Evolutionary conservation across 2,329 filamentous ascomycete species (phyloP).

Genomic region (Taxawa tesnikishii): DNA sequence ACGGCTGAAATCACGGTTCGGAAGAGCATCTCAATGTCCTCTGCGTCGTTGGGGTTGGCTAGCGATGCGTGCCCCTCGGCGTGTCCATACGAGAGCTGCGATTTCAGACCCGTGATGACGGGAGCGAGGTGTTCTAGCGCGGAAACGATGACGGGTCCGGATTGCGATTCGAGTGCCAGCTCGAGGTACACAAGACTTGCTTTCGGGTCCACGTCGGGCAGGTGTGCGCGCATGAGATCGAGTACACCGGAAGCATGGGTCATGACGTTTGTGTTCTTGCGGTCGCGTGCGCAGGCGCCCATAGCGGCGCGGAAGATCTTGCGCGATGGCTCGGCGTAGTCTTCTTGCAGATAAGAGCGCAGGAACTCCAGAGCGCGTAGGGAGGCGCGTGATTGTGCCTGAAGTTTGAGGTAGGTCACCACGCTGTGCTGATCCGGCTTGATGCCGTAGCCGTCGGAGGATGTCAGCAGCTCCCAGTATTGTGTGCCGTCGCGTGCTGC

Average conservation of each 20-base stretch:
- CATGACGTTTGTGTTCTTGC: constrained; percentile 59
- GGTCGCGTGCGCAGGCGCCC: constrained; percentile 61
- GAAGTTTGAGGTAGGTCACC: constrained; percentile 52
- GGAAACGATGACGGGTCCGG: constrained; percentile 14
- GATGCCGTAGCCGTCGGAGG: constrained; percentile 40
- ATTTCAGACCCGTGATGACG: constrained; percentile 12
- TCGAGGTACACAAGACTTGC: constrained; percentile 45
- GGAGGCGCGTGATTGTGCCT: constrained; percentile 56
- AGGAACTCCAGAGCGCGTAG: constrained; percentile 49
- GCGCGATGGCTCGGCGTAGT: constrained; percentile 20
- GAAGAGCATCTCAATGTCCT: constrained; percentile 11
- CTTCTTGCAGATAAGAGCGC: constrained; percentile 13
- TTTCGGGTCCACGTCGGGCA: constrained; percentile 36
- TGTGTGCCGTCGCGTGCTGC: constrained; percentile 47
- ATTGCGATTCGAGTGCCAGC: constrained; percentile 34
- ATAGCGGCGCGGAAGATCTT: constrained; percentile 62
- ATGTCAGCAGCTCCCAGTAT: constrained; percentile 69
- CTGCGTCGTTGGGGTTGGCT: constrained; percentile 5
- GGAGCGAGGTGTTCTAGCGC: constrained; percentile 14
- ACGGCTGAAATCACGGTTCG: constrained; percentile 15
- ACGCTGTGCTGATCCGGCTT: constrained; percentile 62
- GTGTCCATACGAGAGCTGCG: constrained; percentile 11
- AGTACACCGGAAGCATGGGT: constrained; percentile 53
- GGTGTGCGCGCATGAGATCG: constrained; percentile 43
- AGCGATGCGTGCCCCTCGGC: constrained; percentile 1